Conservation (phyloP, 345 rosid genomes). For the Turnera subulata region DNA sequence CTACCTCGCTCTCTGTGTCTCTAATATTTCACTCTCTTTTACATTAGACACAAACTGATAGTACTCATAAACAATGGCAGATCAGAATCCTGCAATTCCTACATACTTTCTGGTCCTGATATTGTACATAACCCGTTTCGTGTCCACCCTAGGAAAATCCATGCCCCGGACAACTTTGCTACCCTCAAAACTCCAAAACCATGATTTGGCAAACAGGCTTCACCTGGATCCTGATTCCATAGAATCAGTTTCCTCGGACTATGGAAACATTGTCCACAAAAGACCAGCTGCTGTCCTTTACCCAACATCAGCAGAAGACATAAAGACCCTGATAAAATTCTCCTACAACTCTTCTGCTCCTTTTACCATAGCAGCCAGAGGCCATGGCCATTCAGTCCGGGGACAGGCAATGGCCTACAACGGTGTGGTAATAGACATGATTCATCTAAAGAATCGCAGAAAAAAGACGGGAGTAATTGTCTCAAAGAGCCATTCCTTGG, state of each 20-base stretch:
- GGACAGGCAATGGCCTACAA: conserved; percentile 79
- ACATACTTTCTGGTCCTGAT: conserved; percentile 19
- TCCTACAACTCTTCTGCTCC: conserved; percentile 33
- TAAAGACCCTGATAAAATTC: conserved; percentile 38
- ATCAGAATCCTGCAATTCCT: conserved; percentile 18
- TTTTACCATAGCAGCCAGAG: conserved; percentile 70
- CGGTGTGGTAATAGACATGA: conserved; percentile 86
- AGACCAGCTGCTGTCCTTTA: conserved; percentile 59
- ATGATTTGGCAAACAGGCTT: conserved; percentile 25
- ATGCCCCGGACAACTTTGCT: conserved; percentile 15
- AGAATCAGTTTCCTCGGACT: conserved; percentile 50
- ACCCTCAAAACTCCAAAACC: conserved; percentile 16
- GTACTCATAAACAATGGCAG: conserved; percentile 37
- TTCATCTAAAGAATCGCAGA: conserved; percentile 39
- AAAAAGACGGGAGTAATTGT: conserved; percentile 25
- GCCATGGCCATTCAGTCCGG: conserved; percentile 80
- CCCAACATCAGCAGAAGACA: conserved; percentile 55
- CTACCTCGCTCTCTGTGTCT: not conserved
- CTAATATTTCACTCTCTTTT: not conserved
- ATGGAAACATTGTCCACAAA: conserved; percentile 51
- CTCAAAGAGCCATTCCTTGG: conserved; percentile 9
- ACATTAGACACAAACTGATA: no score
- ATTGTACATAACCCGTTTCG: conserved; percentile 26
- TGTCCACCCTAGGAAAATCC: conserved; percentile 25
- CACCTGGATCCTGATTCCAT: conserved; percentile 39